Evolutionary conservation across 768 basidiomycete genomes (phyloP).

Genomic region (Myochromella boudieri): DNA sequence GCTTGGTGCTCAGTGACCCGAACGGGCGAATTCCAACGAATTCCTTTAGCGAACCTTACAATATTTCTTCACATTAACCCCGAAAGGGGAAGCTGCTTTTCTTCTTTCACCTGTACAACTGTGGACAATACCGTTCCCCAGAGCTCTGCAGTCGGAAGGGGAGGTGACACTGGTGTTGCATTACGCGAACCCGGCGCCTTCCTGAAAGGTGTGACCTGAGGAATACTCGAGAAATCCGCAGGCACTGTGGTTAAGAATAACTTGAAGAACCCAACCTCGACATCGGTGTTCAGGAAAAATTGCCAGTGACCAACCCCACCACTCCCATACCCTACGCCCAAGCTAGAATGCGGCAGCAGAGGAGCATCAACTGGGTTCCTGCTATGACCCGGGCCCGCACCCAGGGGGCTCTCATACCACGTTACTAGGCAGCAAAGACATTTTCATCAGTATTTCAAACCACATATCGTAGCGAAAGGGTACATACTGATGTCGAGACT

Average conservation of each 20-base stretch:
- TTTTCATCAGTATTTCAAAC: neutral
- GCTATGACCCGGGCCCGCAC: slow-evolving; percentile 22
- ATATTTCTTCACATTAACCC: too few species aligned
- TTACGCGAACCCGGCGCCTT: neutral
- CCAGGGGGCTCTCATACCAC: slow-evolving; percentile 23
- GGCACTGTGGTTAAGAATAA: slow-evolving; percentile 38
- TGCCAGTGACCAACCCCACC: slow-evolving; percentile 30
- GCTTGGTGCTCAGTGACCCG: too few species aligned
- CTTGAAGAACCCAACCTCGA: slow-evolving; percentile 44
- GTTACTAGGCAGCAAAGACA: neutral
- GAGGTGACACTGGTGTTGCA: neutral
- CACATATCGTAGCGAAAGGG: too few species aligned
- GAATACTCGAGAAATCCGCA: slow-evolving; percentile 32
- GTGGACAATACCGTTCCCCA: slow-evolving; percentile 1
- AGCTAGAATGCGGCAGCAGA: neutral
- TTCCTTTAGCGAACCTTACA: too few species aligned
- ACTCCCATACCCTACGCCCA: slow-evolving; percentile 41
- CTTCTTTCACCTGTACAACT: neutral
- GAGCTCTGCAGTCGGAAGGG: neutral
- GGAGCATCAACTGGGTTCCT: slow-evolving; percentile 23
- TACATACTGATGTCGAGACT: slow-evolving; percentile 34
- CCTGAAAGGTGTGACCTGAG: slow-evolving; percentile 34
- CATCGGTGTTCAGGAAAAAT: slow-evolving; percentile 27
- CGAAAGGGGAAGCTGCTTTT: neutral
- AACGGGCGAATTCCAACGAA: too few species aligned